Evolutionary conservation across 2,329 filamentous ascomycete genomes (phyloP).

Genomic region (Coniochaeta sp.): DNA sequence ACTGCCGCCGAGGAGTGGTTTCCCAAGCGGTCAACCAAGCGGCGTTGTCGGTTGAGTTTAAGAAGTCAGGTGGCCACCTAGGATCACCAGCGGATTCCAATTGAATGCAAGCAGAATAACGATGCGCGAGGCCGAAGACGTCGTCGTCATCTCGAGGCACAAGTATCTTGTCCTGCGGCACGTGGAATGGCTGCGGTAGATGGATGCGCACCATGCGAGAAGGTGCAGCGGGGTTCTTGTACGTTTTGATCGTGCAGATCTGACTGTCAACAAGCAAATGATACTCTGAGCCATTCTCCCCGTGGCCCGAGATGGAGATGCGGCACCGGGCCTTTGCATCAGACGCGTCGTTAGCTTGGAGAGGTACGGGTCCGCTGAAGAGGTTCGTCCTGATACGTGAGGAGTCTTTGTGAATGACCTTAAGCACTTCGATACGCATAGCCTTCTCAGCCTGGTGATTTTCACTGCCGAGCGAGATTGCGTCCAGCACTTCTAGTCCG

Average conservation of each 20-base stretch:
- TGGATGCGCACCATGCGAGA: slow-evolving; percentile 40
- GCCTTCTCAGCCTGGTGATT: slow-evolving; percentile 23
- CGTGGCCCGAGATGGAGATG: slow-evolving; percentile 30
- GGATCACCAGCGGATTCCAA: slow-evolving; percentile 41
- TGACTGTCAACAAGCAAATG: slow-evolving; percentile 46
- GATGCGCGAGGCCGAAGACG: slow-evolving; percentile 39
- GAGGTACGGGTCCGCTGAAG: slow-evolving; percentile 26
- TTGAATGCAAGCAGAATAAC: slow-evolving; percentile 44
- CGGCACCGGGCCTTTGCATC: slow-evolving; percentile 33
- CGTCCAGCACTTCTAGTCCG: slow-evolving; percentile 11
- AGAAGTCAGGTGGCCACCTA: slow-evolving; percentile 45
- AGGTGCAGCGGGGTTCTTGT: slow-evolving; percentile 37
- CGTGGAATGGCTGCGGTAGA: slow-evolving; percentile 39
- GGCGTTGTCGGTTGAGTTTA: slow-evolving; percentile 20
- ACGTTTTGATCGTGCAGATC: slow-evolving; percentile 43
- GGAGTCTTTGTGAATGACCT: slow-evolving; percentile 42
- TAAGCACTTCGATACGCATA: slow-evolving; percentile 46
- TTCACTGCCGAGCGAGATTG: slow-evolving; percentile 18
- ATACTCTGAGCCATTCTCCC: slow-evolving; percentile 22
- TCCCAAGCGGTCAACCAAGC: slow-evolving; percentile 1
- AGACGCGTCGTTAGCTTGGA: slow-evolving; percentile 25
- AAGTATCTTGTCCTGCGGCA: slow-evolving; percentile 44
- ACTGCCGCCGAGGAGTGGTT: slow-evolving; percentile 19
- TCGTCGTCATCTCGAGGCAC: slow-evolving; percentile 39
- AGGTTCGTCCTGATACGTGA: slow-evolving; percentile 27